Base-by-base conservation (phyloP, 352 stramenopile species). In the Phytophthora palmivora region DNA sequence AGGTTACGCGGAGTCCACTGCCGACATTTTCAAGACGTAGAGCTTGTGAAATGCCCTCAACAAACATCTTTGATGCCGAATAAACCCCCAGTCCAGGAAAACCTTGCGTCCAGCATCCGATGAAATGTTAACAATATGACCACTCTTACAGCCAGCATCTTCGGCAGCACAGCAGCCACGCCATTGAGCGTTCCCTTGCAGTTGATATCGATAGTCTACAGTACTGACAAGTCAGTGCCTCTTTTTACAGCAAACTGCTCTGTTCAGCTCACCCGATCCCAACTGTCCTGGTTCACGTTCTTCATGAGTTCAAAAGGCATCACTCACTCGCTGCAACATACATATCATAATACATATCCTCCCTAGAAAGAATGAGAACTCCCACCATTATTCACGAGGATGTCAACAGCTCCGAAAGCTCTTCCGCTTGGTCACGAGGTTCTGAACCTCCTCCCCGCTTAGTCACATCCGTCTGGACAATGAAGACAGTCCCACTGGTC, bases 251-350 rank as follows among this genome's bases (percentile, higher is more conserved):
- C 9, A 18, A 19, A 16, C 15, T 28, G 0, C 24, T 28, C 43
- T 6, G 38, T 10, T 18, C 21, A 38, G 32, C 58, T 45, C 26
- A 77, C 69, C 41, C 71, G 74, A 47, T 97, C 84, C 92, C 94
- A 98, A 62, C 95, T 91, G 72, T 97, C 92, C 73, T 95, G 83
- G 52, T 95, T 86, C 16, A 87, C 74, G 68, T 97, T 96, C 67
- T 94, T 84, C 71, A 98, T 80, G 39, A 94, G 71, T 26, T 95
- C 94, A 61, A 96, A 97, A 38, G 94, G 94, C 94, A 98, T 98
- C 44, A 98, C 88, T 14, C n/a, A n/a, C 93, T 91, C 44, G 93
- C 90, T 89, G 21, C 6, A 62, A 0, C 32, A 30, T n/a, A n/a
- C n/a, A n/a, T n/a, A n/a, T n/a, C n/a, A n/a, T n/a, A n/a, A 32